Evolutionary conservation across 306 rosid species (phyloP).

Genomic region (Acacia melanoxylon): DNA sequence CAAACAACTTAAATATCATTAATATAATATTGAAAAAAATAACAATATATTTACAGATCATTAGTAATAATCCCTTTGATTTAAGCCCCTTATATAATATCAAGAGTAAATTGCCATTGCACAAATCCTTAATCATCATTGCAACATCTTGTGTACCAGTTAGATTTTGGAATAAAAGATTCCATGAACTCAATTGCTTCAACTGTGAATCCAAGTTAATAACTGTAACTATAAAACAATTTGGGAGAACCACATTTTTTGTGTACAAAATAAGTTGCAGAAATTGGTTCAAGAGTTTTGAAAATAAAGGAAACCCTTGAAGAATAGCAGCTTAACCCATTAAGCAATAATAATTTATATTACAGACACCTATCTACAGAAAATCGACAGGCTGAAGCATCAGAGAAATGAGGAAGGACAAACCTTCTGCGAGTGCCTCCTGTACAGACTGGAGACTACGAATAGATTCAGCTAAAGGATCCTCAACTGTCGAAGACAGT

Average conservation of each 20-base stretch:
- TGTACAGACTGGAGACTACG: constrained; percentile 70
- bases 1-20: neutral
- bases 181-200: neutral
- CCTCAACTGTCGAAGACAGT: constrained; percentile 45
- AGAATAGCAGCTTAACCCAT: neutral
- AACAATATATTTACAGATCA: neutral
- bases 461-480: constrained; percentile 69
- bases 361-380: constrained; percentile 2
- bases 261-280: neutral
- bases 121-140: neutral
- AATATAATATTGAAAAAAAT: neutral
- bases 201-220: neutral
- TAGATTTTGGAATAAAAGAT: neutral
- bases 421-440: constrained; percentile 86
- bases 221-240: neutral
- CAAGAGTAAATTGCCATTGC: neutral
- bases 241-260: neutral
- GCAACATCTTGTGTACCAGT: neutral
- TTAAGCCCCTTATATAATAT: neutral
- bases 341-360: neutral
- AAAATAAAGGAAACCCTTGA: neutral
- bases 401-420: constrained; percentile 22
- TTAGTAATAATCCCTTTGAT: too few relatives aligned
- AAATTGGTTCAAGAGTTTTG: constrained; percentile 17
- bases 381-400: constrained; percentile 24